phyloP scores from a whole-genome alignment of 331 rosid species.

The Acacia concinna region DNA sequence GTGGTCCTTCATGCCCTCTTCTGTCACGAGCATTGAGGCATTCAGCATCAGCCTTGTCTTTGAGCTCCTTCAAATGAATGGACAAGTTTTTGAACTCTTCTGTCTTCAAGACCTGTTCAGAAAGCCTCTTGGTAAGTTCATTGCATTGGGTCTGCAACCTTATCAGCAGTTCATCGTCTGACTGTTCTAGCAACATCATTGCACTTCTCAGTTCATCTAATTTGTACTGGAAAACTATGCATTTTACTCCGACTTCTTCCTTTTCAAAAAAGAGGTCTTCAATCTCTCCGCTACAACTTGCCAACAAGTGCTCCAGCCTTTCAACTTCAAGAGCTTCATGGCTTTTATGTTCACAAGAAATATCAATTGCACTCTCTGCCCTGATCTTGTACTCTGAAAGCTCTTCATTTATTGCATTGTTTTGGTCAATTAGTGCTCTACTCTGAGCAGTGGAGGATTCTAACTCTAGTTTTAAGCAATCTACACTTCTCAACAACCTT shows the following conservation, averaged over 20 bases:
- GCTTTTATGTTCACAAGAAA: constrained; percentile 35
- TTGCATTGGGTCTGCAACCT: constrained; percentile 58
- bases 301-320: constrained; percentile 61
- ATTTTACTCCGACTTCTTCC: constrained; percentile 76
- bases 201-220: constrained; percentile 63
- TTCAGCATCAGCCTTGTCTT: constrained; percentile 86
- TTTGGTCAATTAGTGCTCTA: constrained; percentile 54
- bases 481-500: constrained; percentile 53
- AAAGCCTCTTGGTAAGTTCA: constrained; percentile 69
- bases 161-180: constrained; percentile 51
- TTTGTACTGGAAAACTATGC: constrained; percentile 62
- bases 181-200: constrained; percentile 52
- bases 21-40: constrained; percentile 60
- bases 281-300: constrained; percentile 53
- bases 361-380: constrained; percentile 42
- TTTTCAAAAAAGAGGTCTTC: constrained; percentile 62
- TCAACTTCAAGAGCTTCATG: constrained; percentile 54
- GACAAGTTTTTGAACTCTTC: constrained; percentile 94
- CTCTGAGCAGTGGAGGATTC: constrained; percentile 53
- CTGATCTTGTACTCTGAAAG: constrained; percentile 48
- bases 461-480: constrained; percentile 58
- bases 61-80: constrained; percentile 90
- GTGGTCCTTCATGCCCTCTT: constrained; percentile 77
- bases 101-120: constrained; percentile 86
- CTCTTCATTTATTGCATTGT: constrained; percentile 43